These are phyloP conservation scores for Blastocystis hominis DNA, from an alignment of 352 stramenopile genomes.

Conservation along the genomic window DNA sequence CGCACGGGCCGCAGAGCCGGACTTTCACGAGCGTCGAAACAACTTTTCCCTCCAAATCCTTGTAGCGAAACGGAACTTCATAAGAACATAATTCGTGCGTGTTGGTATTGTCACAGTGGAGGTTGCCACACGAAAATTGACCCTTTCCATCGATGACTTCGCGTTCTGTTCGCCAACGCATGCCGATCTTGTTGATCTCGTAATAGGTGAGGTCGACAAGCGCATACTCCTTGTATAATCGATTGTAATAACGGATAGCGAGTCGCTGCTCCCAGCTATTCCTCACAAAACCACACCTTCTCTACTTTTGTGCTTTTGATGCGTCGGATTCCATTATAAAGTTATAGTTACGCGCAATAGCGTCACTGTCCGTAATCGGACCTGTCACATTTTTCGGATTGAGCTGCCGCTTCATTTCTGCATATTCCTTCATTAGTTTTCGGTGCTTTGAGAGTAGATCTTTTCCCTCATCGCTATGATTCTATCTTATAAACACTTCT, in stretches of 20 bases:
- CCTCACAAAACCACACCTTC: neutral
- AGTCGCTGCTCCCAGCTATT: constrained; percentile 69
- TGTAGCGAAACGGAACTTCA: constrained; percentile 72
- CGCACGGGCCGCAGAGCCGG: constrained; percentile 67
- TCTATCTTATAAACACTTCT: neutral
- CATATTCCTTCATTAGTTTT: neutral
- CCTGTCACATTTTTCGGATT: neutral
- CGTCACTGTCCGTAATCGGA: neutral
- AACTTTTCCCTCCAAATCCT: constrained; percentile 67
- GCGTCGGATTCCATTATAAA: constrained; percentile 50
- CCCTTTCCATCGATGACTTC: constrained; percentile 73
- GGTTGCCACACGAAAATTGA: constrained; percentile 73
- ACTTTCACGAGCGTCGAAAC: constrained; percentile 70
- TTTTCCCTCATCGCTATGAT: neutral
- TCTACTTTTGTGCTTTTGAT: neutral
- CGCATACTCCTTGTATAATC: constrained; percentile 74
- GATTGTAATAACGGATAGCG: constrained; percentile 73
- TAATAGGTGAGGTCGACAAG: constrained; percentile 69
- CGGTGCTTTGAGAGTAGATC: constrained; percentile 14
- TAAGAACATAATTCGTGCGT: constrained; percentile 67
- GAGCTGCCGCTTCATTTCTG: neutral
- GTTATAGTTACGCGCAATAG: neutral
- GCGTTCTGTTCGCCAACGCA: constrained; percentile 71
- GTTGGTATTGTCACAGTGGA: constrained; percentile 65
- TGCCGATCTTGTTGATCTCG: constrained; percentile 68